These are phyloP conservation scores for Wickerhamomyces silvicola DNA, from an alignment of 805 yeast species.

Conservation along the genomic window DNA sequence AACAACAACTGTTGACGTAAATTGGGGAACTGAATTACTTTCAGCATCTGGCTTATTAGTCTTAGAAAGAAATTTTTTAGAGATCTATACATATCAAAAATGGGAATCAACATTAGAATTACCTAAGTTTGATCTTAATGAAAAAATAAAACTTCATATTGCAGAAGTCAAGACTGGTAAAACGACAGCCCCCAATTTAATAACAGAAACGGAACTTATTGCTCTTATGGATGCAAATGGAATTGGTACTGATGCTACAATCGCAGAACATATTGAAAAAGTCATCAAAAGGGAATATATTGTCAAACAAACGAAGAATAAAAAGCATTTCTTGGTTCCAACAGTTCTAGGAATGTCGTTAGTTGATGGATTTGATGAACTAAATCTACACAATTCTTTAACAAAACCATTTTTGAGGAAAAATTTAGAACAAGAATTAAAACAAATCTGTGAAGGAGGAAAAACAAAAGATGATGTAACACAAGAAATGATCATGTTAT, in stretches of 20 bases:
- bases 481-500: conserved; percentile 46
- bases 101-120: conserved; percentile 67
- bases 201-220: conserved; percentile 91
- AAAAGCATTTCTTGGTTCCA: conserved; percentile 54
- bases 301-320: conserved; percentile 31
- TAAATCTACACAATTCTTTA: conserved; percentile 68
- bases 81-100: conserved; percentile 67
- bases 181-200: conserved; percentile 72
- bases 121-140: conserved; percentile 58
- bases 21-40: conserved; percentile 79
- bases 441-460: conserved; percentile 61
- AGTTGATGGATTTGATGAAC: conserved; percentile 79
- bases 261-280: conserved; percentile 94
- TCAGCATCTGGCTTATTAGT: conserved; percentile 71
- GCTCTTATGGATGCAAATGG: conserved; percentile 95
- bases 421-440: conserved; percentile 62
- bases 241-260: conserved; percentile 98
- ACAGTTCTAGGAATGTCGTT: conserved; percentile 79
- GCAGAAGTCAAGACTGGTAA: conserved; percentile 65
- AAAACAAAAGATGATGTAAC: conserved; percentile 48
- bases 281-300: conserved; percentile 65
- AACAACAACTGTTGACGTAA: conserved; percentile 50
- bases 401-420: conserved; percentile 87
- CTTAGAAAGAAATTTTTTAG: conserved; percentile 66
- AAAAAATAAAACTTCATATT: conserved; percentile 45